phyloP scores from a whole-genome alignment of 2,329 filamentous ascomycete species.

The Torrubiellomyces zombiae region DNA sequence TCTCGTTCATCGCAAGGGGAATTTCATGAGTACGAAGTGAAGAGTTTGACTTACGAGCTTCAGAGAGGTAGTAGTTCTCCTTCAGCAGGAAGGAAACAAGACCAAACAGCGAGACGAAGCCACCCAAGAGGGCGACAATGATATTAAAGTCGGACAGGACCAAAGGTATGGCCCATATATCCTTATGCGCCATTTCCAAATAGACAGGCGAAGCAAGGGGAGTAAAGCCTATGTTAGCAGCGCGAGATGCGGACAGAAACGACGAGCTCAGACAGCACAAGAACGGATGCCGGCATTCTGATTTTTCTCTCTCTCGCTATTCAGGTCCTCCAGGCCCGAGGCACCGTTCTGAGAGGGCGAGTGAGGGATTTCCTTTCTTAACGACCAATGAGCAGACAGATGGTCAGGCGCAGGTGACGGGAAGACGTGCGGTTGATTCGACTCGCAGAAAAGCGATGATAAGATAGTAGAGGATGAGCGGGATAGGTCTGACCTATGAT shows the following conservation, averaged over 20 bases:
- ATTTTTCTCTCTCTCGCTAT: too few relatives aligned
- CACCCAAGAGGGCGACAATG: constrained; percentile 62
- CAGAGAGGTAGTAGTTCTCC: constrained; percentile 79
- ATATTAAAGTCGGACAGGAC: constrained; percentile 68
- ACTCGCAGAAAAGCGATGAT: too few relatives aligned
- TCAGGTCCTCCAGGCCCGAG: too few relatives aligned
- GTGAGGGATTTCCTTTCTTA: too few relatives aligned
- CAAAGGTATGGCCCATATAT: constrained; percentile 24
- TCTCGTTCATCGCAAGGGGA: too few relatives aligned
- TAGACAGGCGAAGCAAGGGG: too few relatives aligned
- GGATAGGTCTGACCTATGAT: too few relatives aligned
- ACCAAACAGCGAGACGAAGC: constrained; percentile 80
- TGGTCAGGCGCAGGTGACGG: too few relatives aligned
- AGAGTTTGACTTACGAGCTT: constrained; percentile 51
- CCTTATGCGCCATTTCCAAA: constrained; percentile 7
- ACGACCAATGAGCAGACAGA: too few relatives aligned
- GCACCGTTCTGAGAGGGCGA: too few relatives aligned
- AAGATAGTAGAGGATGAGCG: too few relatives aligned
- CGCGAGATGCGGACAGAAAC: constrained; percentile 1
- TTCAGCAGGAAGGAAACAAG: constrained; percentile 81
- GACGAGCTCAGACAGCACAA: constrained; percentile 1
- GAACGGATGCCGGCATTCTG: constrained; percentile 4
- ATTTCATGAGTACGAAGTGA: not conserved
- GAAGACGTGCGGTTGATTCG: too few relatives aligned
- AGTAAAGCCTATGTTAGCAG: constrained; percentile 8